Base-by-base conservation (phyloP, 768 basidiomycete genomes). In the Amanita rubescens region DNA sequence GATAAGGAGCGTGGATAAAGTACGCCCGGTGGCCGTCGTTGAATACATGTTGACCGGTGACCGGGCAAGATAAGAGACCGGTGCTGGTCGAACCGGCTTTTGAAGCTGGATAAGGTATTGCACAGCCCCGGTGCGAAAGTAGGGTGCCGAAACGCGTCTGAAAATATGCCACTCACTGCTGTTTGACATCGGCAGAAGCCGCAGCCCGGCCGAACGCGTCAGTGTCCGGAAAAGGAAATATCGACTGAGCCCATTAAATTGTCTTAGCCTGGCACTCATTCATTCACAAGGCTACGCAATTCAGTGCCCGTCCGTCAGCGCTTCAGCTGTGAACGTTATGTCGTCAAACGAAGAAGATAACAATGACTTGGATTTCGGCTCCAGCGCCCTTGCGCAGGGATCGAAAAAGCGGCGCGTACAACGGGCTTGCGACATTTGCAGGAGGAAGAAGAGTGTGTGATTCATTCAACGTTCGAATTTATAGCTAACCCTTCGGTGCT, bases 371-470 rank as follows among this genome's bases (percentile, higher is more conserved):
- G 78, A 80, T 2, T 24, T 30, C 0, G 59, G 56, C 42, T 49
- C 60, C 37, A 58, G 62, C 10, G 59, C 62, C 44, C 15, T 55
- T 49, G 2, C 60, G 4, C 73, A 70, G 3, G 71, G 69, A 17
- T 65, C 67, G 17, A 90, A 90, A 73, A 88, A 87, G 64, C 69
- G 87, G 35, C 75, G 81, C 57, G 77, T 90, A 27, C 85, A 88
- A 66, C 70, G 89, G 25, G 89, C 89, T 6, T 93, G 90, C 63
- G 90, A 92, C 62, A 77, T 83, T 0, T 93, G 90, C 63, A 74
- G 90, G 34, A 74, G 87, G 54, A 92, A 91, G 75, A 94, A 94
- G 71, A 83, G 88, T 85, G 54, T 57, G 79, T 68, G 14, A 10
- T 19, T 46, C 30, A 19, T 9, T 53, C 44, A 39, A 25, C 20